A percentile compares a stretch with the other conserved stretches of the same genome.
phyloP scores from a whole-genome alignment of 2,329 filamentous ascomycete genomes.

The Alternaria panax region DNA sequence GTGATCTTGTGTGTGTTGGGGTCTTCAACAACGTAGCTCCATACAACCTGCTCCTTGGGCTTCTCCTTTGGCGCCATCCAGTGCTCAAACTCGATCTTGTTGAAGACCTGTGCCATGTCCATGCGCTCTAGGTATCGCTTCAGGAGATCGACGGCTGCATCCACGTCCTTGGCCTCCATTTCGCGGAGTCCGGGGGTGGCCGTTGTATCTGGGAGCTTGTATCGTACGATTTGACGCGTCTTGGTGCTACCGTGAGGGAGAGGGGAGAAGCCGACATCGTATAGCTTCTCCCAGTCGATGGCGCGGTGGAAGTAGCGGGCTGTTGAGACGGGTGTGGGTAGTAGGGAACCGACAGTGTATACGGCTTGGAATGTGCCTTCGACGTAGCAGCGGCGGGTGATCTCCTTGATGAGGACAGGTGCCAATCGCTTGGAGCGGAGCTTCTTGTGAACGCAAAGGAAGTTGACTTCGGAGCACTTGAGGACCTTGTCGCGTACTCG shows the following conservation, averaged over 20 bases:
- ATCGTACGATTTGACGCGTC: slow-evolving; percentile 83
- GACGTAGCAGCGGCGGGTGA: slow-evolving; percentile 89
- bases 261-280: slow-evolving; percentile 92
- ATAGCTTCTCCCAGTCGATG: slow-evolving; percentile 94
- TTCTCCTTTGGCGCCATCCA: slow-evolving; percentile 77
- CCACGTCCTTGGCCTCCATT: slow-evolving; percentile 81
- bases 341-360: slow-evolving; percentile 89
- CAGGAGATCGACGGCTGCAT: slow-evolving; percentile 76
- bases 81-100: slow-evolving; percentile 81
- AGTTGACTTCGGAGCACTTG: slow-evolving; percentile 92
- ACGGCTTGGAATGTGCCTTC: slow-evolving; percentile 91
- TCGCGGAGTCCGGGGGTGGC: slow-evolving; percentile 76
- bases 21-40: slow-evolving; percentile 87
- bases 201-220: slow-evolving; percentile 78
- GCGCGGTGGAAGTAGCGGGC: slow-evolving; percentile 95
- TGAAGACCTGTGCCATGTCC: slow-evolving; percentile 84
- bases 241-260: slow-evolving; percentile 85
- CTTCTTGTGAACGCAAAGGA: slow-evolving; percentile 98
- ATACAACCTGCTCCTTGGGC: slow-evolving; percentile 77
- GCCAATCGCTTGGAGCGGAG: slow-evolving; percentile 90
- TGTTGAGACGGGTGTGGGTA: slow-evolving; percentile 90
- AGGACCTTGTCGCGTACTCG: slow-evolving; percentile 79
- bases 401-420: slow-evolving; percentile 95
- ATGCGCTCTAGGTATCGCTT: slow-evolving; percentile 80
- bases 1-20: slow-evolving; percentile 78